Percentiles rank a stretch among this genome's conserved stretches.
Evolutionary conservation across 1,284 basidiomycete species (phyloP).

Genomic region (Hemileccinum hortonii): DNA sequence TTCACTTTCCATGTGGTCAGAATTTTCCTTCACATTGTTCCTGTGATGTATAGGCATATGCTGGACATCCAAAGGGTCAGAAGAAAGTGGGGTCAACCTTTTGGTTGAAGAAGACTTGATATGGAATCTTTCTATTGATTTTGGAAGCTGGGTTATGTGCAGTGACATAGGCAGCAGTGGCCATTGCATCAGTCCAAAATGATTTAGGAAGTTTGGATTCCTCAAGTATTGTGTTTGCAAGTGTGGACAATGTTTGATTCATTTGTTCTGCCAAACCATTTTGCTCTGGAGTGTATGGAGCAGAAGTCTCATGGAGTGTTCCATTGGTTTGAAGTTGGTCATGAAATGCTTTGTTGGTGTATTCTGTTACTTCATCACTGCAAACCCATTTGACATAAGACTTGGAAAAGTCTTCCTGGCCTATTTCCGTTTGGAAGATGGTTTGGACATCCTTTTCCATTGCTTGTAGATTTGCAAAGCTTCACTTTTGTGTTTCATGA

Average conservation of each 20-base stretch:
- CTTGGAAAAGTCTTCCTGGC: too few species aligned
- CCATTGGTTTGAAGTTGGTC: not conserved
- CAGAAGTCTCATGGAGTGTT: not conserved
- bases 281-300: too few species aligned
- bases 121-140: not conserved
- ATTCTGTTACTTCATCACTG: too few species aligned
- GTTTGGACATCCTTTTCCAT: not conserved
- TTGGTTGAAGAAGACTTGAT: not conserved
- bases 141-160: not conserved
- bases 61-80: not conserved
- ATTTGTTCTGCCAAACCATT: constrained; percentile 13
- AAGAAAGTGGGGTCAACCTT: not conserved
- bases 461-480: constrained; percentile 11
- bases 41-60: not conserved
- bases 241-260: constrained; percentile 31
- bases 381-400: too few species aligned
- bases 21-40: constrained; percentile 2
- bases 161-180: too few species aligned
- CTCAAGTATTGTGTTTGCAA: constrained; percentile 24
- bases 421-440: too few species aligned
- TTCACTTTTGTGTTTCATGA: constrained; percentile 26
- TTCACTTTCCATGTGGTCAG: not conserved
- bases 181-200: constrained; percentile 25
- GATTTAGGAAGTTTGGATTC: constrained; percentile 21
- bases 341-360: not conserved